Evolutionary conservation across 31 red algal genomes (phyloP), one percentile per base, ranked within the genome.

Genomic region (Bonnemaisonia californica): DNA sequence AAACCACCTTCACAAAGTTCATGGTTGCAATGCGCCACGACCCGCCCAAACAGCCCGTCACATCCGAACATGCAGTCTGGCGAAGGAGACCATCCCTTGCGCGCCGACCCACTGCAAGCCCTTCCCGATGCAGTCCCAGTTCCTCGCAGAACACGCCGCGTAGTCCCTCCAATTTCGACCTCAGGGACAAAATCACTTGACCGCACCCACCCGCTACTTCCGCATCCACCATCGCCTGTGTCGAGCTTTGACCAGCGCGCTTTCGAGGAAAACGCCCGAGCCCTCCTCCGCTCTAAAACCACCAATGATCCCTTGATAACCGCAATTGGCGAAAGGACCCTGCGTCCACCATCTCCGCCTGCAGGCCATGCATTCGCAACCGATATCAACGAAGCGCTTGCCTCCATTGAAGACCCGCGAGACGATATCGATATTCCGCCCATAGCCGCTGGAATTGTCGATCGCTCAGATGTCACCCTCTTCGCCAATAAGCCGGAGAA

Each of bases 81-180:
- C 18, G 79, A 82, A 59, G 56, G 27, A 12, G 84, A 88, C 26
- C 84, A 88, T 48, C 84, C 84, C 5, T 57, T 88, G 41, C 73
- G 84, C 24, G 29, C 54, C 23, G 84, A 88, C 74, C 84, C 84
- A 45, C 65, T 88, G 12, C 60, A 88, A 32, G 62, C 33, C 4
- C 55, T 88, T 12, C 84, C 84, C 18, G 84, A 88, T 32, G 84
- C 84, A 28, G 55, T 88, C 57, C 40, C 16, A 12, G 65, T 80
- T 9, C 74, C 84, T 19, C 84, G 74, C 34, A 72, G 70, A 11
- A 19, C 72, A 28, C 84, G 83, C 19, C n/a, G 16, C 24, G 35
- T 28, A 33, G 28, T 62, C 18, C 47, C 63, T 26, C 61, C 73
- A 22, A 23, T 45, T 33, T 37, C 73, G 19, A 33, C 58, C 3